Evolutionary conservation across 768 basidiomycete genomes (phyloP).

Genomic region (Chalciporus piperatus): DNA sequence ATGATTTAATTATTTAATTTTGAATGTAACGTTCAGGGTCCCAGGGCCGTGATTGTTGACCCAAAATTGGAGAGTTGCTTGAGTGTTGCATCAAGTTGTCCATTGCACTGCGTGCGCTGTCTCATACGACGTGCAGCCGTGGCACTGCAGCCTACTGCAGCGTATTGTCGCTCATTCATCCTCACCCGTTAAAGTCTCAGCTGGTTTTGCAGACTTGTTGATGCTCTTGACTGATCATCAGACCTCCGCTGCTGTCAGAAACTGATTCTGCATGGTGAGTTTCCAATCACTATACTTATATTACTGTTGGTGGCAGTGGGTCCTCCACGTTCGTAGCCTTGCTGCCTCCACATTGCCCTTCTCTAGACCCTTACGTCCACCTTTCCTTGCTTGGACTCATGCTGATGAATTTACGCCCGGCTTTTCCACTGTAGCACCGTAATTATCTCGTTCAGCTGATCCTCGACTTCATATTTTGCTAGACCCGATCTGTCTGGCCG

Average conservation of each 20-base stretch:
- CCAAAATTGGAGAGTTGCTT: too few relatives aligned
- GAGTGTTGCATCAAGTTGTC: neutral
- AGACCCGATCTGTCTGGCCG: slow-evolving; percentile 19
- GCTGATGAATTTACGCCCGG: slow-evolving; percentile 13
- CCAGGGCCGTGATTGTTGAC: too few relatives aligned
- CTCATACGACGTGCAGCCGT: slow-evolving; percentile 18
- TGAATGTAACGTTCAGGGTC: neutral
- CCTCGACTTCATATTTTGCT: slow-evolving; percentile 26
- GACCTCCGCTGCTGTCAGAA: slow-evolving; percentile 12
- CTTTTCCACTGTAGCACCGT: slow-evolving; percentile 25
- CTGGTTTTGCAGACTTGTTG: slow-evolving; percentile 11
- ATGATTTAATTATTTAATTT: slow-evolving; percentile 5
- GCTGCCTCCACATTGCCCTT: slow-evolving; percentile 24
- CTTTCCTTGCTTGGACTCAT: slow-evolving; percentile 9
- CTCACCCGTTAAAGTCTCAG: slow-evolving; percentile 6
- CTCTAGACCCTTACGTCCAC: slow-evolving; percentile 8
- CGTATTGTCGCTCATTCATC: slow-evolving; percentile 14
- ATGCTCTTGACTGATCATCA: slow-evolving; percentile 28
- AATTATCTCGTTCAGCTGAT: slow-evolving; percentile 29
- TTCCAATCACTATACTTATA: slow-evolving; percentile 3
- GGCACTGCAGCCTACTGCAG: too few relatives aligned
- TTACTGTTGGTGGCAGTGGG: slow-evolving; percentile 1
- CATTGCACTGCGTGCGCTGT: neutral
- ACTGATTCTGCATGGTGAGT: slow-evolving; percentile 26
- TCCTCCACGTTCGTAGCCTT: slow-evolving; percentile 23